phyloP scores from a whole-genome alignment of 352 stramenopile genomes.

The Globisporangium nunn region DNA sequence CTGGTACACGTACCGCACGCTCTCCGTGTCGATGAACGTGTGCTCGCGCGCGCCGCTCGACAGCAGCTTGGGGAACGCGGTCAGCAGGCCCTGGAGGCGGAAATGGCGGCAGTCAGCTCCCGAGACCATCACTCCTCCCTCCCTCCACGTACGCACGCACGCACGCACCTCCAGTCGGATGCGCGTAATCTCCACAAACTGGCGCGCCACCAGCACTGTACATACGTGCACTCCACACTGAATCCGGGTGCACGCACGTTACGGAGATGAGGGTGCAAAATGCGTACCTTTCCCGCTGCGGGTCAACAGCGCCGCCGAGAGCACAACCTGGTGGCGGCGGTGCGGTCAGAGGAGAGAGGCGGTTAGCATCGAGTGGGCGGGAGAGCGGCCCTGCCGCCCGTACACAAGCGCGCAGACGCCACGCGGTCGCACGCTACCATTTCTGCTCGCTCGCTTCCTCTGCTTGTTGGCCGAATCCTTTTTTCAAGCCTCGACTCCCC shows the following conservation, averaged over 20 bases:
- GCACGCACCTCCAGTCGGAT: constrained; percentile 93
- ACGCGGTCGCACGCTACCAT: constrained; percentile 5
- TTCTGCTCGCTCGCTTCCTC: not conserved
- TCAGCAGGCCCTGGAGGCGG: constrained; percentile 85
- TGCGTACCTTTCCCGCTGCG: constrained; percentile 90
- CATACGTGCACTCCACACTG: not conserved
- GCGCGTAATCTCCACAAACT: constrained; percentile 99
- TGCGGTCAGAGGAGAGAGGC: not conserved
- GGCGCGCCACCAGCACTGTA: constrained; percentile 91
- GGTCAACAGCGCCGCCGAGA: constrained; percentile 92
- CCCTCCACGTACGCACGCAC: not conserved
- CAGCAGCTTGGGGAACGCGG: constrained; percentile 98
- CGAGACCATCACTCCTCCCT: not conserved
- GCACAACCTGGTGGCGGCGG: constrained; percentile 81
- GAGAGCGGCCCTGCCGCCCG: too few relatives aligned
- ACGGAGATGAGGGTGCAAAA: too few relatives aligned
- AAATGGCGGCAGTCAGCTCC: not conserved
- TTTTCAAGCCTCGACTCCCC: not conserved
- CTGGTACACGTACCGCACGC: constrained; percentile 98
- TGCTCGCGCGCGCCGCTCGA: constrained; percentile 92
- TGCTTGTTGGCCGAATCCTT: constrained; percentile 3
- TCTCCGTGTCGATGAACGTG: constrained; percentile 99
- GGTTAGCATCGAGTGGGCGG: not conserved
- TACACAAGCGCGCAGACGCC: not conserved
- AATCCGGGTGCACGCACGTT: too few relatives aligned